Evolutionary conservation across 495 filamentous ascomycete species (phyloP), one percentile per base, ranked within the genome.

Genomic region (Chaetomium tenue): DNA sequence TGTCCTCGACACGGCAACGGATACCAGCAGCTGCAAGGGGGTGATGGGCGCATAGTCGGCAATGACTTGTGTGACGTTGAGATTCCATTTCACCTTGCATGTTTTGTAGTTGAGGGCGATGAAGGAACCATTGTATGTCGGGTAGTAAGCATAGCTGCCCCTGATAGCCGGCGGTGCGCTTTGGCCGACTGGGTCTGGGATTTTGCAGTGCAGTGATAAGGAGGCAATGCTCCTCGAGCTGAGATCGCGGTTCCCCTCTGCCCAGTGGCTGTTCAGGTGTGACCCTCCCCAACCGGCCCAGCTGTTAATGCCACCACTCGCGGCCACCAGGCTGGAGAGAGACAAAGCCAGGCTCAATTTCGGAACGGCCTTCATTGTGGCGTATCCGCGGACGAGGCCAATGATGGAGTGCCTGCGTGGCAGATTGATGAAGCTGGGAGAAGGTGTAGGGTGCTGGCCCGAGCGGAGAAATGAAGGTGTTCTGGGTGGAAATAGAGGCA

Each of bases 1-100:
- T 5, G 75, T 78, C 13, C 40, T 44, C 13, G 40, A 16, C 11
- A 5, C 16, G 15, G 40, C 13, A 5, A 44, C 5, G 40, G 40
- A 5, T 15, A 44, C 40, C 2, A 2, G 0, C 13, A 15, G 40
- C 40, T 44, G 40, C 16, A 44, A 11, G 71, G 55, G 2, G 3
- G 47, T 22, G 18, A 50, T 50, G 22, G 47, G n/a, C 11, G n/a
- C n/a, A 15, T 20, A 50, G 16, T 50, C 22, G 47, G 22, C 47
- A 3, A 50, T 8, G 9, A 50, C 47, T n/a, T 50, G 47, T 1
- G 47, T 50, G 47, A 50, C 47, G 47, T 50, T 50, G 47, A 50
- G n/a, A 20, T 23, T 50, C 47, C 47, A 50, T 23, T 22, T 18
- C 18, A 50, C 18, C 47, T 50, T 3, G 47, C 47, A 50, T 2